Conservation (phyloP, 2,329 filamentous ascomycete genomes). For the Penicillium sp. region DNA sequence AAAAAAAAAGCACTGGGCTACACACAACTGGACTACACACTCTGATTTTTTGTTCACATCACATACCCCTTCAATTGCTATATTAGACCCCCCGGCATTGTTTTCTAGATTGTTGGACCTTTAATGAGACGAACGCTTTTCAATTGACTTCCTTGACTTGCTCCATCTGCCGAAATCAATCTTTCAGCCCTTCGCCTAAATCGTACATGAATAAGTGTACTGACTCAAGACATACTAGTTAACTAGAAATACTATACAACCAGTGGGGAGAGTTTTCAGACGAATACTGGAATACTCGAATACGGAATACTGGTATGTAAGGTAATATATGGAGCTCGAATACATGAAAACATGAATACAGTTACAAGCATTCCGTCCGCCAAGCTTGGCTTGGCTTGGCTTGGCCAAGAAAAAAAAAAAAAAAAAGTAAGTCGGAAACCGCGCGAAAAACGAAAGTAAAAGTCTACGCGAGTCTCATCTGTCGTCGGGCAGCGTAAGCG, state of each 20-base stretch:
- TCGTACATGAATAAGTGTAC: not conserved
- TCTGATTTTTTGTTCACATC: not conserved
- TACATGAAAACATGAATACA: no score
- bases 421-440: conserved; percentile 6
- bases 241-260: no score
- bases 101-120: conserved; percentile 16
- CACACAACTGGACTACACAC: not conserved
- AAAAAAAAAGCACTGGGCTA: not conserved
- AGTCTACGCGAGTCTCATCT: not conserved
- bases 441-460: conserved; percentile 10
- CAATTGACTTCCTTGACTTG: not conserved
- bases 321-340: no score
- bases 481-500: not conserved
- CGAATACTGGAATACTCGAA: no score
- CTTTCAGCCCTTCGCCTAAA: not conserved
- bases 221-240: not conserved
- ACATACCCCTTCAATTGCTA: conserved; percentile 5
- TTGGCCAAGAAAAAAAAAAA: conserved; percentile 9
- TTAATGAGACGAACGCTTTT: not conserved
- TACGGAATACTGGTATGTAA: no score
- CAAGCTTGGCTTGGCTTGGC: no score
- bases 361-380: no score
- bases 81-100: conserved; percentile 9
- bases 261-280: no score
- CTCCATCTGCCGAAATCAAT: not conserved